Evolutionary conservation across 2,329 filamentous ascomycete species (phyloP), one percentile per base, ranked within the genome.

Genomic region (Verticillium isaacii): DNA sequence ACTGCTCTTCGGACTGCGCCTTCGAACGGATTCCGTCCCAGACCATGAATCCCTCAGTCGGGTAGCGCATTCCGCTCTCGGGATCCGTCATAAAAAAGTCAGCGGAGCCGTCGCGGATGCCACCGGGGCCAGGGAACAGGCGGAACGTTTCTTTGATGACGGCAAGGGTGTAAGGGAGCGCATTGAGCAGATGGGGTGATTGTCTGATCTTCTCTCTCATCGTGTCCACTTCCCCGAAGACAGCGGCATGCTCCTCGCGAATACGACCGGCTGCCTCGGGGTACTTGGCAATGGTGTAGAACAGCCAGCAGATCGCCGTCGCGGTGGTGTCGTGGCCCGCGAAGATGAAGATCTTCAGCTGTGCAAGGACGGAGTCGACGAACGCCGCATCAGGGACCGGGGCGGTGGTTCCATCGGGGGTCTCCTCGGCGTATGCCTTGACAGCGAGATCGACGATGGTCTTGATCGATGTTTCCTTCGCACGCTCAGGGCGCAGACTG

Each of bases 131-230:
- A 14, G 83, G 83, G 65, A 81, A 84, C 37, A 86, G 68, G 11
- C 84, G 78, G 19, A 86, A 72, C 0, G 78, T 74, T 70, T 88
- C 85, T 66, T 85, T 83, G 64, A 85, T 78, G 23, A 85, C 78
- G 52, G 83, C 83, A 11, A 72, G 74, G 3, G 61, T 25, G 19
- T 60, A 61, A 1, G 63, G 59, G 2, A 61, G 61, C 0, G 57
- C 50, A 12, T 63, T 61, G 0, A 63, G 60, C 39, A 63, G n/a
- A 52, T 25, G 19, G 23, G 45, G 45, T 19, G 45, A n/a, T 19
- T 52, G 19, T 9, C 45, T 52, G 9, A 52, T 52, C 19, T 52
- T 52, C 45, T 52, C 45, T 8, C 45, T 23, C 12, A 45, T 61
- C 0, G 60, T 50, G 2, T 41, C 32, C 0, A 39, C 57, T 2